A percentile compares a stretch with the other conserved stretches of the same genome.
These are phyloP conservation scores for Musa balbisiana DNA, from an alignment of 202 grass and related monocot genomes.

Conservation along the genomic window DNA sequence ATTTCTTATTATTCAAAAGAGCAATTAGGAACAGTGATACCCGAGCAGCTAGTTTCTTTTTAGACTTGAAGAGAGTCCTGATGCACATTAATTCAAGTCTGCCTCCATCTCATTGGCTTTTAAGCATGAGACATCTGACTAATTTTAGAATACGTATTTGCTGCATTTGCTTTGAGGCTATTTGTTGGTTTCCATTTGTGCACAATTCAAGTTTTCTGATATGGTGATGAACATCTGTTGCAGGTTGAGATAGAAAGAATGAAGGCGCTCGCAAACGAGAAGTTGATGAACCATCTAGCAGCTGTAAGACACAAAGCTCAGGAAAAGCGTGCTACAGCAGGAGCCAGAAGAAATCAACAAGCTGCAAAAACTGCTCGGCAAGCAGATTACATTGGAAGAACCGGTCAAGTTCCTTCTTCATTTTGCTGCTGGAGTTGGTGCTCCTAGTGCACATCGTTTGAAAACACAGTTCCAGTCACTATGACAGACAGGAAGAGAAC, in stretches of 20 bases:
- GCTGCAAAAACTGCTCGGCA: conserved; percentile 56
- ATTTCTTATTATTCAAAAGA: too few species aligned
- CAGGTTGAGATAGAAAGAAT: conserved; percentile 91
- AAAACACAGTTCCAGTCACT: background rate
- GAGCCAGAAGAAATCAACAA: conserved; percentile 42
- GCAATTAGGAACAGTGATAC: too few species aligned
- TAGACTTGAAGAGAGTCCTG: too few species aligned
- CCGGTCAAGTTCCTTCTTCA: conserved; percentile 48
- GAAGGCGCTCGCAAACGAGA: conserved; percentile 58
- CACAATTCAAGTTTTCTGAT: background rate
- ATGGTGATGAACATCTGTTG: background rate
- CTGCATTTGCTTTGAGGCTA: background rate
- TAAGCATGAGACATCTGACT: too few species aligned
- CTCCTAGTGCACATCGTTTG: conserved; percentile 26
- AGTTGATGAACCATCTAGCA: conserved; percentile 70
- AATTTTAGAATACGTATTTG: too few species aligned
- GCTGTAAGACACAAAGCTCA: conserved; percentile 56
- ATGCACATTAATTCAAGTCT: too few species aligned
- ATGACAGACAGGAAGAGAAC: too few species aligned
- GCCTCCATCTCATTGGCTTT: too few species aligned
- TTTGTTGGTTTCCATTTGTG: background rate
- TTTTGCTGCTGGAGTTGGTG: conserved; percentile 76
- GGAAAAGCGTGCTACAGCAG: conserved; percentile 49
- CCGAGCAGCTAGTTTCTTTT: too few species aligned
- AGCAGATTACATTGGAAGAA: conserved; percentile 79